Base-by-base conservation (phyloP, 2,329 filamentous ascomycete species). In the Neofusicoccum kwambonambiense region DNA sequence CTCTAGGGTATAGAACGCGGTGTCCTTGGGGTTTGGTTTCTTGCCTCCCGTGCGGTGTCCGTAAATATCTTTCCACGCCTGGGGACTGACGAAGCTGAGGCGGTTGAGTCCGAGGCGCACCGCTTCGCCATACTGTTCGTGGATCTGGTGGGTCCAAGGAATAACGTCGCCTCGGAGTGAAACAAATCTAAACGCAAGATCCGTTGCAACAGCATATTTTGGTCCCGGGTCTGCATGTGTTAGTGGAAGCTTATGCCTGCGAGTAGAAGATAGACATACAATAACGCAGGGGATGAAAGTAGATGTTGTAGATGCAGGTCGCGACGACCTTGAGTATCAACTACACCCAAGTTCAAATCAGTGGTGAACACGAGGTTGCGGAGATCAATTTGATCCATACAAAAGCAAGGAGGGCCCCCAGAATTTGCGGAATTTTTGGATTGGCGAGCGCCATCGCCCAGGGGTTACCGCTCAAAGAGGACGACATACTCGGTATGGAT, bases 171-270 rank as follows among this genome's bases (percentile, higher is more conserved):
- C 62, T 0, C 37, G 31, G 13, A 58, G 8, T 7, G 15, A 12
- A 5, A 37, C 6, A 27, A 50, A 17, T 13, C 31, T 11, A 7
- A 49, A 54, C 3, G 60, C 27, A 9, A 66, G 37, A 17, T 44
- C 39, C 34, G 35, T 52, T 7, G 42, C 61, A 0, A 61, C 61
- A 9, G 31, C 27, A 9, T 47, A 17, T n/a, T 52, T 54, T 2
- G 65, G 44, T n/a, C 65, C 65, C 22, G 65, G 61, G 27, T 78
- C 78, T 75, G 13, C 72, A 0, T 3, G 81, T 79, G 39, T 80
- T 76, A 64, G 49, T 2, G 80, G 80, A 19, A 9, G 5, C 15
- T 19, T 27, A 1, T 7, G 15, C 13, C 2, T 31, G 6, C 15
- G 9, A 12, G 5, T 52, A 4, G n/a, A 17, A 31, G 7, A 15